phyloP scores from a whole-genome alignment of 176 grass and related monocot genomes.

The Puya raimondii region DNA sequence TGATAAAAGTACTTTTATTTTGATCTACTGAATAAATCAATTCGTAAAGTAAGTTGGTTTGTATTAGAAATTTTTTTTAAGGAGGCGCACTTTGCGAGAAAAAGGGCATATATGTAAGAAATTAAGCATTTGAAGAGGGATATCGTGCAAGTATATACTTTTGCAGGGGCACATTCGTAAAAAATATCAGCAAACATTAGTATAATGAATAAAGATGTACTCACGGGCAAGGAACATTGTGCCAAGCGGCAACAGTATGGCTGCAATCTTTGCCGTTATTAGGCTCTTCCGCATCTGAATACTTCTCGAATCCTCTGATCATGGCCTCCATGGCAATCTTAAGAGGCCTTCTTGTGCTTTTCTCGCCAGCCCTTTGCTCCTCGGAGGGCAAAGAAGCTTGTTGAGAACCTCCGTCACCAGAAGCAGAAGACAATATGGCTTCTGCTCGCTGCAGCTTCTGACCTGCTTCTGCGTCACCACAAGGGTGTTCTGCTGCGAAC shows the following conservation, averaged over 20 bases:
- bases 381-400: slow-evolving; percentile 19
- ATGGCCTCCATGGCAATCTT: slow-evolving; percentile 86
- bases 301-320: slow-evolving; percentile 65
- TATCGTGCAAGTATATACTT: neutral
- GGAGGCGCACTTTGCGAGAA: too few species aligned
- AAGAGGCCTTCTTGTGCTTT: slow-evolving; percentile 33
- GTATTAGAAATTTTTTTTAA: too few species aligned
- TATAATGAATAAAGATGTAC: slow-evolving; percentile 10
- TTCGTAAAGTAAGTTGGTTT: too few species aligned
- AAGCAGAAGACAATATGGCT: slow-evolving; percentile 44
- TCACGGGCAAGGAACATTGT: slow-evolving; percentile 86
- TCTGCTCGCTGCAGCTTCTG: slow-evolving; percentile 28
- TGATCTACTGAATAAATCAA: too few species aligned
- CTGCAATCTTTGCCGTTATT: slow-evolving; percentile 22
- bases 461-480: neutral
- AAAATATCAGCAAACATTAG: neutral
- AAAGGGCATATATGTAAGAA: too few species aligned
- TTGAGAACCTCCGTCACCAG: slow-evolving; percentile 62
- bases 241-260: slow-evolving; percentile 84
- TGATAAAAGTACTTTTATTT: too few species aligned
- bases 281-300: slow-evolving; percentile 33
- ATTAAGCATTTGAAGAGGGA: too few species aligned
- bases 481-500: slow-evolving; percentile 46
- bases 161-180: neutral
- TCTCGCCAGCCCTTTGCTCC: slow-evolving; percentile 1